Evolutionary conservation across 2,329 filamentous ascomycete genomes (phyloP), one percentile per base, ranked within the genome.

Genomic region (Ceratocystis albifundus): DNA sequence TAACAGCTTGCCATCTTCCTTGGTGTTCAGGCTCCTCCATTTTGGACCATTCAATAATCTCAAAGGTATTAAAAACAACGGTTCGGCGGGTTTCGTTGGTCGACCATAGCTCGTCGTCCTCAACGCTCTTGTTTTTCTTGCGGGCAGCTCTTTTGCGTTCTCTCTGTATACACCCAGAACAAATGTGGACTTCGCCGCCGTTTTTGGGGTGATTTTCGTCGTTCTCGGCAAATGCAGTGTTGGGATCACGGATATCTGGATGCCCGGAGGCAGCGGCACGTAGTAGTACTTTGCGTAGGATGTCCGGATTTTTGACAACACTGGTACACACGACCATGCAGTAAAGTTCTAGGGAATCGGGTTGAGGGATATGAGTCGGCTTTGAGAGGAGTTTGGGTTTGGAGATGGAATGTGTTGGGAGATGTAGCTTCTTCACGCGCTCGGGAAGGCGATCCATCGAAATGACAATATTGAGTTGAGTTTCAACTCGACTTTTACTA

Each of bases 151-250:
- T 84, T 77, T 97, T 97, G 65, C 89, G 83, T 76, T 99, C 94
- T 70, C 94, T 84, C 66, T 87, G 87, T 72, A 96, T 94, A 76
- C 94, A 99, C n/a, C 90, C 90, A 30, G 80, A 76, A 76, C 94
- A 99, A 69, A 97, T 97, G 71, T 87, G 86, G 20, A 99, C 90
- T 71, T 96, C 90, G n/a, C 90, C 94, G 55, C 94, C 94, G 71
- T 95, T 92, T 65, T 90, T 81, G 1, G 91, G 88, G 65, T 86
- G 84, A 30, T 85, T 84, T 62, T 88, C 87, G 22, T 85, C 83
- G 32, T 82, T 80, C 15, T 80, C 78, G 61, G 81, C 79, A 17
- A 57, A 64, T 25, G 41, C 59, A 3, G 45, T 55, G 44, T 66
- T 61, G 22, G 79, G 72, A 1, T 73, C 70, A 20, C 69, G 70